Conservation (phyloP, 306 rosid species). For the Quercus gilva region DNA sequence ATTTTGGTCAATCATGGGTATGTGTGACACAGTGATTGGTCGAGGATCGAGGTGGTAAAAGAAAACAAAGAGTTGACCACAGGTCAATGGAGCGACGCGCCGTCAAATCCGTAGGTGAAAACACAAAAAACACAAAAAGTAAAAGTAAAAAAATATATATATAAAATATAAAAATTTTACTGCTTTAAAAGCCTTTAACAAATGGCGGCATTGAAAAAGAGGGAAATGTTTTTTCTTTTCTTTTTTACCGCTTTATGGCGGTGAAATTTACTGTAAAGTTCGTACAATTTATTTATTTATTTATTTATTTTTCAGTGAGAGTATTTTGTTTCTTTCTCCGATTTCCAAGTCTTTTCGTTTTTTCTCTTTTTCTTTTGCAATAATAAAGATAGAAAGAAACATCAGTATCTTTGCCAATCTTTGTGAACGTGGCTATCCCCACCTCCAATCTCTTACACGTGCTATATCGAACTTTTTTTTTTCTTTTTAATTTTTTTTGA, state of each 20-base stretch:
- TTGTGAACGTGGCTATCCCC: slow-evolving; percentile 5
- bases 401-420: slow-evolving; percentile 32
- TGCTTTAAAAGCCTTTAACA: neutral
- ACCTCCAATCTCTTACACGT: slow-evolving; percentile 35
- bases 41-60: neutral
- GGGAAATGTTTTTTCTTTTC: neutral
- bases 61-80: slow-evolving; percentile 31
- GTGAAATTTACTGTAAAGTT: slow-evolving; percentile 13
- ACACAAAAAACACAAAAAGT: neutral
- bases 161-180: no score
- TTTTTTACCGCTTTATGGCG: slow-evolving; percentile 11
- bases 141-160: no score
- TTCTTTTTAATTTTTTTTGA: neutral
- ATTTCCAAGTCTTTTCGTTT: no score
- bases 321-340: neutral
- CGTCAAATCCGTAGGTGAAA: slow-evolving; percentile 27
- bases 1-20: slow-evolving; percentile 44
- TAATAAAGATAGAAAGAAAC: slow-evolving; percentile 2
- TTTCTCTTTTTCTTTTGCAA: neutral
- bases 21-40: slow-evolving; percentile 34
- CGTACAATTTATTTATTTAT: neutral
- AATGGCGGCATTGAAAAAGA: slow-evolving; percentile 4
- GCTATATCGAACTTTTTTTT: slow-evolving; percentile 31
- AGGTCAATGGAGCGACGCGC: slow-evolving; percentile 38
- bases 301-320: no score